Evolutionary conservation across 768 basidiomycete genomes (phyloP).

Genomic region (Arthromyces matolae): DNA sequence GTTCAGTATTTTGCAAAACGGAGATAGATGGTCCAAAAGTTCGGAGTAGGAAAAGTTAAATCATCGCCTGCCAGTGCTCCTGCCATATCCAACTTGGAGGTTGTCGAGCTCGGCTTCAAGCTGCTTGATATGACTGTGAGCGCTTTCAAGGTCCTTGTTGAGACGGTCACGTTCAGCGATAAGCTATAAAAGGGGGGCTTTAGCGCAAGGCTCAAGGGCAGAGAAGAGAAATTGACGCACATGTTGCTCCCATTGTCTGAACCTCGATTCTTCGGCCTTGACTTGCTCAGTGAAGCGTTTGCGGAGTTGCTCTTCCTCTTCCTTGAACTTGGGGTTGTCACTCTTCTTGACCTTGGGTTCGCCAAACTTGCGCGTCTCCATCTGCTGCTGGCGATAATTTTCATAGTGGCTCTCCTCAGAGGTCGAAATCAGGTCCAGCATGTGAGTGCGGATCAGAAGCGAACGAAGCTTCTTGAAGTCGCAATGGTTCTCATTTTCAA

Average conservation of each 20-base stretch:
- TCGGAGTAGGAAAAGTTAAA: slow-evolving; percentile 8
- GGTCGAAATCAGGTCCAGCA: slow-evolving; percentile 95
- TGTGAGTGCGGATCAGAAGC: slow-evolving; percentile 93
- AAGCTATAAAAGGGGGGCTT: slow-evolving; percentile 50
- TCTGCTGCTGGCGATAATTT: slow-evolving; percentile 95
- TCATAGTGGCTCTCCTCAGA: slow-evolving; percentile 97
- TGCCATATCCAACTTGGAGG: slow-evolving; percentile 81
- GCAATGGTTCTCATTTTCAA: slow-evolving; percentile 99
- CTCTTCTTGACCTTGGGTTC: slow-evolving; percentile 98
- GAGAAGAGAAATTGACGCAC: slow-evolving; percentile 43
- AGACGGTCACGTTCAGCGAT: slow-evolving; percentile 97
- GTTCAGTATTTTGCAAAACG: slow-evolving; percentile 14
- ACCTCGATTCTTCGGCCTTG: slow-evolving; percentile 95
- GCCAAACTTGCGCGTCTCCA: slow-evolving; percentile 99
- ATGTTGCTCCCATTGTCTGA: slow-evolving; percentile 99
- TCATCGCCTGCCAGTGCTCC: slow-evolving; percentile 67
- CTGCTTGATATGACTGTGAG: slow-evolving; percentile 87
- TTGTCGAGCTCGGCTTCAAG: slow-evolving; percentile 89
- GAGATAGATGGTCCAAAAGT: slow-evolving; percentile 15
- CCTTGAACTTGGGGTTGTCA: slow-evolving; percentile 99
- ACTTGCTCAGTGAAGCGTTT: slow-evolving; percentile 99
- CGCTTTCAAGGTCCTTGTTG: slow-evolving; percentile 96
- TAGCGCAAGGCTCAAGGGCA: not conserved
- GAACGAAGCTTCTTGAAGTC: slow-evolving; percentile 98
- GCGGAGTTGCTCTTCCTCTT: slow-evolving; percentile 94